phyloP scores from a whole-genome alignment of 176 grass and related monocot genomes.

The Urochloa ruziziensis region DNA sequence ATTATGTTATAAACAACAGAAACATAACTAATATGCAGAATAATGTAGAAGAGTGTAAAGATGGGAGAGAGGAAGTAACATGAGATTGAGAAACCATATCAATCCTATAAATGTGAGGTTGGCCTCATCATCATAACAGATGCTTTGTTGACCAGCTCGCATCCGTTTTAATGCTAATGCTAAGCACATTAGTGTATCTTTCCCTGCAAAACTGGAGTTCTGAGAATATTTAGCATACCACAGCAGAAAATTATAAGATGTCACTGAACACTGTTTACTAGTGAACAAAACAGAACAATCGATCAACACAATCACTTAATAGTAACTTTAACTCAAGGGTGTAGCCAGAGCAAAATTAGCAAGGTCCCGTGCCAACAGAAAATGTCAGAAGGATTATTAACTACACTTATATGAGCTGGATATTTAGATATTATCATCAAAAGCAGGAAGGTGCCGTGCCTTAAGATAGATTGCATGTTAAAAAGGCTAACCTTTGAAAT shows the following conservation, averaged over 20 bases:
- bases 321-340: not conserved
- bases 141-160: slow-evolving; percentile 80
- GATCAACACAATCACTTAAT: not conserved
- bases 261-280: not conserved
- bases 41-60: not conserved
- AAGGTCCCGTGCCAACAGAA: not conserved
- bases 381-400: not conserved
- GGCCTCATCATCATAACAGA: slow-evolving; percentile 76
- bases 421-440: slow-evolving; percentile 16
- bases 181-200: slow-evolving; percentile 82
- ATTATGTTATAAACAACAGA: slow-evolving; percentile 19
- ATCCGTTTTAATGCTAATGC: slow-evolving; percentile 94
- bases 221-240: slow-evolving; percentile 26
- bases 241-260: not conserved
- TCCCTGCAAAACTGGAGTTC: slow-evolving; percentile 93
- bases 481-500: slow-evolving; percentile 71
- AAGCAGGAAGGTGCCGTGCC: slow-evolving; percentile 5
- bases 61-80: slow-evolving; percentile 3
- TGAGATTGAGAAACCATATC: slow-evolving; percentile 51
- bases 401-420: slow-evolving; percentile 12
- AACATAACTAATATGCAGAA: slow-evolving; percentile 4
- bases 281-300: not conserved
- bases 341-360: not conserved
- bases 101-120: slow-evolving; percentile 98
- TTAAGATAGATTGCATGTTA: slow-evolving; percentile 19